Conservation (phyloP, 768 basidiomycete species). For the Atractiella rhizophila region DNA sequence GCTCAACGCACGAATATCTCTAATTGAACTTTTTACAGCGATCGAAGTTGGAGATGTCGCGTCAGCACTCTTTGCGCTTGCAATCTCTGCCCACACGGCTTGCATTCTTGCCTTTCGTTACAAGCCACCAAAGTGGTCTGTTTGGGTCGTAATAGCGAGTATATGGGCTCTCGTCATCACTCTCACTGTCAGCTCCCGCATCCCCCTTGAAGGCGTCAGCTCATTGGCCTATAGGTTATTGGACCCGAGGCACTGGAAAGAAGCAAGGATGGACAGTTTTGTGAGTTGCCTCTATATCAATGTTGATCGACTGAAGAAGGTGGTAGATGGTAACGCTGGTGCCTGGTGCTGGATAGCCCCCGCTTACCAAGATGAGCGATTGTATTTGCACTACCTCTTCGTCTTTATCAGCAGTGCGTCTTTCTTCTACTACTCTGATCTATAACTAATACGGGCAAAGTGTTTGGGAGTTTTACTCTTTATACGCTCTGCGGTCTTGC, state of each 20-base stretch:
- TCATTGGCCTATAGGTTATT: too few relatives aligned
- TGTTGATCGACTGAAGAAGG: too few relatives aligned
- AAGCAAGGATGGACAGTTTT: too few relatives aligned
- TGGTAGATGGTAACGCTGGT: conserved; percentile 4
- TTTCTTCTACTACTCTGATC: too few relatives aligned
- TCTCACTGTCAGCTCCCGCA: conserved; percentile 2
- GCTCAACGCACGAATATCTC: too few relatives aligned
- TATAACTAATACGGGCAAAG: too few relatives aligned
- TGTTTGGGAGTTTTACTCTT: too few relatives aligned
- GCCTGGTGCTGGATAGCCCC: conserved; percentile 9
- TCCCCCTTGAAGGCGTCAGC: neutral
- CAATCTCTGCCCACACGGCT: conserved; percentile 6
- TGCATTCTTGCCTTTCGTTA: neutral
- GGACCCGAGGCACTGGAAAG: too few relatives aligned
- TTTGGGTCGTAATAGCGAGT: neutral
- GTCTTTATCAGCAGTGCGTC: neutral
- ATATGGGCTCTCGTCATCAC: conserved; percentile 2
- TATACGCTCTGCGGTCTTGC: too few relatives aligned
- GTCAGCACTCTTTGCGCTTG: conserved; percentile 2
- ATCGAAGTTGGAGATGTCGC: conserved; percentile 8
- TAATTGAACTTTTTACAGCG: too few relatives aligned
- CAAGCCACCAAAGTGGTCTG: neutral
- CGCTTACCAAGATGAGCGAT: conserved; percentile 3
- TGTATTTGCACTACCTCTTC: conserved; percentile 5
- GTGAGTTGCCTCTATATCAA: too few relatives aligned